A percentile compares a stretch with the other conserved stretches of the same genome.
phyloP scores from a whole-genome alignment of 805 yeast genomes.

The Saccharomyces mikatae region DNA sequence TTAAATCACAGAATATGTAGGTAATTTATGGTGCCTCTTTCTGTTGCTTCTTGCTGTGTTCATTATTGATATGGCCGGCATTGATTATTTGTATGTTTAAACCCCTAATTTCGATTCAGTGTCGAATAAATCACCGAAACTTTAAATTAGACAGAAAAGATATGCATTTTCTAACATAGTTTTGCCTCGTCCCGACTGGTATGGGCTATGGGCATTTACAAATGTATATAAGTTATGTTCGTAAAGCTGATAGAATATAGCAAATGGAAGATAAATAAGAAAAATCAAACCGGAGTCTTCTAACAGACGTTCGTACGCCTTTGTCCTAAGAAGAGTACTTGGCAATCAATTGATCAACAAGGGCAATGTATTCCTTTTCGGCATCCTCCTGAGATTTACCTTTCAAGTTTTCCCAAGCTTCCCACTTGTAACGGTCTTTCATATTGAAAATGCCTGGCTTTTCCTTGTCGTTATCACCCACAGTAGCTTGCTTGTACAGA shows the following conservation, averaged over 20 bases:
- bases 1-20: too few species aligned
- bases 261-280: not conserved
- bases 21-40: too few species aligned
- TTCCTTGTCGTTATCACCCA: conserved; percentile 81
- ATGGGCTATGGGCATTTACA: not conserved
- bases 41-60: too few species aligned
- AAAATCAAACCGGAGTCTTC: not conserved
- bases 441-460: conserved; percentile 91
- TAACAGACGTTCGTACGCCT: not conserved
- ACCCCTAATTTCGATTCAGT: not conserved
- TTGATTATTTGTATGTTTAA: not conserved
- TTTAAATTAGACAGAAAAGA: not conserved
- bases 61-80: not conserved
- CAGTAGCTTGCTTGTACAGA: conserved; percentile 92
- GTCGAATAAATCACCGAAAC: not conserved
- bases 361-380: conserved; percentile 66
- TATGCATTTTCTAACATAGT: not conserved
- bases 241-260: not conserved
- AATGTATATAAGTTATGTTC: not conserved
- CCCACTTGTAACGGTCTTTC: conserved; percentile 97
- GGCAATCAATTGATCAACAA: conserved; percentile 56
- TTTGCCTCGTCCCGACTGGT: not conserved
- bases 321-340: conserved; percentile 31
- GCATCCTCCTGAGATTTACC: conserved; percentile 88
- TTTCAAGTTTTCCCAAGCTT: conserved; percentile 83